These are phyloP conservation scores for Globisporangium megalacanthum DNA, from an alignment of 352 stramenopile species.

Conservation along the genomic window DNA sequence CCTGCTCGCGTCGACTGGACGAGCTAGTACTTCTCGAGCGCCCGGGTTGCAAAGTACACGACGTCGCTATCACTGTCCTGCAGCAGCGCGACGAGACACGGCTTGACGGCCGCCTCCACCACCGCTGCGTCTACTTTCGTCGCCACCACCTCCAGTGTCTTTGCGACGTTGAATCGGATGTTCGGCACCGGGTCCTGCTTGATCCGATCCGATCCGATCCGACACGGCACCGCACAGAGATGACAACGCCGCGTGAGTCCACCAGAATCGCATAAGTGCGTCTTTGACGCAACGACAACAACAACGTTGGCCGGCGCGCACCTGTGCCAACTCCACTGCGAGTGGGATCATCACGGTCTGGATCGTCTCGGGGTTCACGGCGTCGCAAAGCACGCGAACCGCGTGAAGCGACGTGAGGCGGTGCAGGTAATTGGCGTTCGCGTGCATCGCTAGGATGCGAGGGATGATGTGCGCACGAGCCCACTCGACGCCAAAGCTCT, in stretches of 20 bases:
- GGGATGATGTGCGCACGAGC: constrained; percentile 91
- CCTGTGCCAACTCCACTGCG: constrained; percentile 89
- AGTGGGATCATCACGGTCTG: constrained; percentile 90
- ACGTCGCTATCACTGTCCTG: constrained; percentile 93
- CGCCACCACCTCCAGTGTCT: constrained; percentile 89
- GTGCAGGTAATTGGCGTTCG: constrained; percentile 93
- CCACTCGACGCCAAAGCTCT: constrained; percentile 96
- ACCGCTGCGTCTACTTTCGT: constrained; percentile 20
- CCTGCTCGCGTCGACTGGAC: not conserved
- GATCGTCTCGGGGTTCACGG: constrained; percentile 69
- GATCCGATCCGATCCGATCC: constrained; percentile 1
- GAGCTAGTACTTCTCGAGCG: constrained; percentile 54
- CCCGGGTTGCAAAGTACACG: constrained; percentile 89
- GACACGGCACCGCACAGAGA: constrained; percentile 7
- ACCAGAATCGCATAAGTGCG: too few species aligned
- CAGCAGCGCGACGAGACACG: constrained; percentile 81
- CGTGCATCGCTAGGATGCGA: constrained; percentile 91
- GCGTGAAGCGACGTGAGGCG: constrained; percentile 90
- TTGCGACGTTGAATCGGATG: constrained; percentile 98
- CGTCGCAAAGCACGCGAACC: constrained; percentile 78
- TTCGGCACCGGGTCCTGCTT: constrained; percentile 93
- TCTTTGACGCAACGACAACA: not conserved
- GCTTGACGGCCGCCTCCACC: constrained; percentile 48
- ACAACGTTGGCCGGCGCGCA: constrained; percentile 15
- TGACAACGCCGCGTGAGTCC: too few species aligned